Base-by-base conservation (phyloP, 169 alveolate genomes). In the Plasmodium gonderi region DNA sequence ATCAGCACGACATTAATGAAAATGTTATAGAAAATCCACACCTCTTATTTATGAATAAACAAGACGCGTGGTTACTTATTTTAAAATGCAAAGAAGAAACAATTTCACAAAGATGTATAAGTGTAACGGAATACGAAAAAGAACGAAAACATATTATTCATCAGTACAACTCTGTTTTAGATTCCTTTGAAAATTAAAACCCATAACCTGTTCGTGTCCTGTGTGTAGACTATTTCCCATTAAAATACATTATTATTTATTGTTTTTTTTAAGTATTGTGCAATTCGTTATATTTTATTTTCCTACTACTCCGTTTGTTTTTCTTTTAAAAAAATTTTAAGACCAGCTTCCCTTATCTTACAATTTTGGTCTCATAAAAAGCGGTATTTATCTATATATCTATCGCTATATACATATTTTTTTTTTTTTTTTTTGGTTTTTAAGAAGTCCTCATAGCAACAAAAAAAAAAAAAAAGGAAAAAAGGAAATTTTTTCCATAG, bases 1-100 rank as follows among this genome's bases (percentile, higher is more conserved):
- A 23, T 29, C 89, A 87, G 14, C 64, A n/a, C 47, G 93, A 87
- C 23, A 87, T 87, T 51, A 87, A 87, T 54, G 79, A 87, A 74
- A 74, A 87, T 68, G 14, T 87, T 45, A 23, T 87, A n/a, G 12
- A 29, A 20, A 87, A 60, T 29, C 93, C 93, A 0, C 79, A 87
- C 68, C 17, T 74, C 7, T 60, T 87, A 51, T 60, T 87, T 75
- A 36, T 38, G 31, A 47, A 45, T 47, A 44, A 64, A 54, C 78
- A 51, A 31, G 85, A 74, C 17, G 77, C 85, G 12, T 87, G 93
- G 93, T n/a, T 87, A 51, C 54, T 87, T 87, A 87, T 87, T 65
- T 20, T 87, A 12, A 87, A 87, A 75, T 49, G 68, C 38, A 87
- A 74, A 65, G 68, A 87, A 17, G 33, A 51, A 1, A 23, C 9